Conservation (phyloP, 1,139 yeast species). For the Suhomyces maxii region DNA sequence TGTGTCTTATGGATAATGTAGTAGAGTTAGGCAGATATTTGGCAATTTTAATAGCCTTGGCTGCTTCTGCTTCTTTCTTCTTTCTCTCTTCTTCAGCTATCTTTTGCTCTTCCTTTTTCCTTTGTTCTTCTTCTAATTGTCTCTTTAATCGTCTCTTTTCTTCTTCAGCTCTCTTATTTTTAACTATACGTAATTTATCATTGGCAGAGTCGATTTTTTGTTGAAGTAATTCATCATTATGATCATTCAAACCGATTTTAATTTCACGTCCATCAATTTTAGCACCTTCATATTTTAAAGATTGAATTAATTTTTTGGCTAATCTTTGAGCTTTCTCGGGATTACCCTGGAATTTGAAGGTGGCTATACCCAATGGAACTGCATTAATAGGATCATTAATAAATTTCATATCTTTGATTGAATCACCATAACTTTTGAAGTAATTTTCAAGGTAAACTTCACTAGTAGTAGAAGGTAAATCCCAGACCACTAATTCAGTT, state of each 20-base stretch:
- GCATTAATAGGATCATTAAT: conserved; percentile 75
- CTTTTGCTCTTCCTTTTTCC: conserved; percentile 20
- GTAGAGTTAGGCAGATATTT: conserved; percentile 35
- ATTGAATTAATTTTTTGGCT: conserved; percentile 36
- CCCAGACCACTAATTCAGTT: conserved; percentile 69
- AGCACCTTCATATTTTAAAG: conserved; percentile 28
- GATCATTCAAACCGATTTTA: conserved; percentile 40
- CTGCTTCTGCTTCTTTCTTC: conserved; percentile 8
- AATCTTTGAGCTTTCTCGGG: conserved; percentile 52
- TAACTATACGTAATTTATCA: conserved; percentile 24
- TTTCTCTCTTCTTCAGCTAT: conserved; percentile 8
- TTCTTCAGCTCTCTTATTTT: conserved; percentile 22
- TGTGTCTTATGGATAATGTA: conserved; percentile 32
- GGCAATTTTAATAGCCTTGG: conserved; percentile 5
- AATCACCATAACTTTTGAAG: conserved; percentile 60
- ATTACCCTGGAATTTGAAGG: conserved; percentile 62
- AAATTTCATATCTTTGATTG: conserved; percentile 53
- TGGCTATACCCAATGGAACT: conserved; percentile 75
- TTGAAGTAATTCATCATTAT: conserved; percentile 30
- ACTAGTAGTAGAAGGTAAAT: conserved; percentile 51
- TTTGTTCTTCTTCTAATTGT: conserved; percentile 23
- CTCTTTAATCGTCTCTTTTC: conserved; percentile 25
- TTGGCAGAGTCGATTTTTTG: conserved; percentile 33
- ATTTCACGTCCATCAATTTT: conserved; percentile 44
- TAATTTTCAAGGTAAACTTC: conserved; percentile 51